A percentile compares a stretch with the other conserved stretches of the same genome.
Conservation (phyloP, 139 green algal species). For the Bryopsis sp. region DNA sequence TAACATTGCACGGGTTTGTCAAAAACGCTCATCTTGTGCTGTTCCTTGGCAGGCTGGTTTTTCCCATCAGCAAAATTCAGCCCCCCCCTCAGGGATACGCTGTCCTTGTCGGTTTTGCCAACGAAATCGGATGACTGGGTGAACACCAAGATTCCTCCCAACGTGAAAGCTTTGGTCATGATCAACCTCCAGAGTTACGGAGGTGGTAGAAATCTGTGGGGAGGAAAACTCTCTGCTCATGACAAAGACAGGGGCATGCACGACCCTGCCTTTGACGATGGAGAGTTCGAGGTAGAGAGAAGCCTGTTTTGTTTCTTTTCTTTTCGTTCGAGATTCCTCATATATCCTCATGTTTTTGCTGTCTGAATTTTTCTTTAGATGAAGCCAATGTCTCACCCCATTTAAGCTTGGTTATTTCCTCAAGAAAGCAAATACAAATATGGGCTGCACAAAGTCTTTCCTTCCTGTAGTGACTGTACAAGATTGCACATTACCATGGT, state of each 20-base stretch:
- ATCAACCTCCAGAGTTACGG: constrained; percentile 63
- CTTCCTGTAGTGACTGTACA: background rate
- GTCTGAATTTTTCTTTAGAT: background rate
- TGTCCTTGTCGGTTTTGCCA: constrained; percentile 36
- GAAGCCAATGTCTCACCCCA: background rate
- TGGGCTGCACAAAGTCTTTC: too few species aligned
- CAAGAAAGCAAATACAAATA: background rate
- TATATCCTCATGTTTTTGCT: background rate
- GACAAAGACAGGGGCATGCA: constrained; percentile 20
- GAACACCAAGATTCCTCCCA: constrained; percentile 31
- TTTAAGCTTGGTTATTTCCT: background rate
- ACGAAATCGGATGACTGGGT: constrained; percentile 25
- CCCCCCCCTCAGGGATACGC: constrained; percentile 22
- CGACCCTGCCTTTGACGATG: constrained; percentile 49
- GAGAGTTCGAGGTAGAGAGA: constrained; percentile 44
- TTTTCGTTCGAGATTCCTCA: background rate
- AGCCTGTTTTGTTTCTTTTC: background rate
- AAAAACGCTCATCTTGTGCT: background rate
- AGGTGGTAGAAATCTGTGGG: constrained; percentile 25
- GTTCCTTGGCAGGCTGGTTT: constrained; percentile 43
- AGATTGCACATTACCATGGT: constrained; percentile 4
- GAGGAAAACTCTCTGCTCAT: constrained; percentile 14
- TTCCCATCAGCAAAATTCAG: constrained; percentile 30
- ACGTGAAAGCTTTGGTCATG: constrained; percentile 48
- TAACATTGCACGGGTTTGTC: too few species aligned